Evolutionary conservation across 2,329 filamentous ascomycete genomes (phyloP).

Genomic region (Nemania sp.): DNA sequence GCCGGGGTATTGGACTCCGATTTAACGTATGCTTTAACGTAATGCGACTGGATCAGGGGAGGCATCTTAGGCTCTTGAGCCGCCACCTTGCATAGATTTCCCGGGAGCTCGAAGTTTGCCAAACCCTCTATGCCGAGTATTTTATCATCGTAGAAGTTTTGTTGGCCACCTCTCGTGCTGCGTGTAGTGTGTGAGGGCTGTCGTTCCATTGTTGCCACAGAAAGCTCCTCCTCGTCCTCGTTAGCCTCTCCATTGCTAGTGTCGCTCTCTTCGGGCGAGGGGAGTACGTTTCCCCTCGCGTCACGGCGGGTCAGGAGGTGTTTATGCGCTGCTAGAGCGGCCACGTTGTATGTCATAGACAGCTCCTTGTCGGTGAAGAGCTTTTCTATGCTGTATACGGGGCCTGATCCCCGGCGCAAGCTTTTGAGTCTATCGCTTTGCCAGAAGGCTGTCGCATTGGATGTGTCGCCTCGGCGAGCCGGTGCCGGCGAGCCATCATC

Average conservation of each 20-base stretch:
- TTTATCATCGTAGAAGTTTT: conserved; percentile 69
- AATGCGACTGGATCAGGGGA: conserved; percentile 67
- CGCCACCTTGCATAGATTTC: conserved; percentile 68
- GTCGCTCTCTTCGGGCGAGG: conserved; percentile 66
- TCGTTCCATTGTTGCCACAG: conserved; percentile 71
- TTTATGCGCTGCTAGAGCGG: conserved; percentile 71
- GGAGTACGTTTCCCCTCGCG: conserved; percentile 62
- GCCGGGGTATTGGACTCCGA: conserved; percentile 68
- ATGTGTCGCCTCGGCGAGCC: conserved; percentile 66
- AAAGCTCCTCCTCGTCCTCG: conserved; percentile 61
- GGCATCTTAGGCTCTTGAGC: conserved; percentile 70
- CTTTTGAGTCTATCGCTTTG: conserved; percentile 69
- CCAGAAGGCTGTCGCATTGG: conserved; percentile 71
- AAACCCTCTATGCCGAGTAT: conserved; percentile 71
- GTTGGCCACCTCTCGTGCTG: conserved; percentile 67
- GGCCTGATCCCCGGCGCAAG: conserved; percentile 67
- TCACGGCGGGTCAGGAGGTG: conserved; percentile 70
- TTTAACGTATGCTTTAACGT: conserved; percentile 68
- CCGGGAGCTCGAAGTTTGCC: conserved; percentile 68
- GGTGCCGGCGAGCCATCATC: conserved; percentile 74
- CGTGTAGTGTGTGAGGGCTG: conserved; percentile 73
- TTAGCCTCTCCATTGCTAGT: conserved; percentile 65
- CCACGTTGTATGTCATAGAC: conserved; percentile 72
- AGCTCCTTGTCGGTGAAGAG: conserved; percentile 78
- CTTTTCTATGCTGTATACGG: conserved; percentile 75